Base-by-base conservation (phyloP, 352 stramenopile genomes). In the Globisporangium middletonii region DNA sequence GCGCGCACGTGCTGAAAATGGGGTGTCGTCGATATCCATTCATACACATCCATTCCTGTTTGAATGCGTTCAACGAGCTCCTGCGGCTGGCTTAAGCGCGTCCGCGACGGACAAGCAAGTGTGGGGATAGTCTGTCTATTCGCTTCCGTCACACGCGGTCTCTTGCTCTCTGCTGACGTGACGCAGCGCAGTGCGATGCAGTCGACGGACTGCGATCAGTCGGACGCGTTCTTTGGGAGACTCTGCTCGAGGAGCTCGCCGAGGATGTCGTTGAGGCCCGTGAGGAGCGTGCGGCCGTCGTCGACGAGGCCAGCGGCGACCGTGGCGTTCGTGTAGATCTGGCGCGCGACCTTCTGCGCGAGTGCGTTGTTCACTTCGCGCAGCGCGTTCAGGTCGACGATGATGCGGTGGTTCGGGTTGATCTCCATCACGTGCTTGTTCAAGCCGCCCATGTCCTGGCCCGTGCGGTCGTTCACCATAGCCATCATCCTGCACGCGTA, bases 301-400 rank as follows among this genome's bases (percentile, higher is more conserved):
- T 99, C 97, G 55, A 99, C 73, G 42, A 99, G 79, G 3, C 97
- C 98, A 42, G 98, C 97, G 13, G 96, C 95, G n/a, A 99, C 84
- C 30, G 98, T 88, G 51, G 95, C 95, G 74, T 99, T 99, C 65
- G 98, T 98, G 69, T 98, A 99, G 46, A 99, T 83, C 84, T 99
- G 82, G 48, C 75, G 79, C 23, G 83, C 85, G 23, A 94, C 78
- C 69, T 93, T 92, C 60, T 95, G 72, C 2, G 88, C 86, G 2
- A 97, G 82, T 41, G 92, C 65, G 38, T 74, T 76, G 55, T 98
- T 92, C 5, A 75, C 68, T 50, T 88, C 78, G 18, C 86, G 86
- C 49, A 98, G 71, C 52, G 71, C 60, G 66, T 98, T 89, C 35
- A 99, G 67, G 54, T 96, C 88, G 13, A 97, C 76, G 60, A 99